These are phyloP conservation scores for Tetrahymena malaccensis DNA, from an alignment of 73 alveolate genomes.

Conservation along the genomic window DNA sequence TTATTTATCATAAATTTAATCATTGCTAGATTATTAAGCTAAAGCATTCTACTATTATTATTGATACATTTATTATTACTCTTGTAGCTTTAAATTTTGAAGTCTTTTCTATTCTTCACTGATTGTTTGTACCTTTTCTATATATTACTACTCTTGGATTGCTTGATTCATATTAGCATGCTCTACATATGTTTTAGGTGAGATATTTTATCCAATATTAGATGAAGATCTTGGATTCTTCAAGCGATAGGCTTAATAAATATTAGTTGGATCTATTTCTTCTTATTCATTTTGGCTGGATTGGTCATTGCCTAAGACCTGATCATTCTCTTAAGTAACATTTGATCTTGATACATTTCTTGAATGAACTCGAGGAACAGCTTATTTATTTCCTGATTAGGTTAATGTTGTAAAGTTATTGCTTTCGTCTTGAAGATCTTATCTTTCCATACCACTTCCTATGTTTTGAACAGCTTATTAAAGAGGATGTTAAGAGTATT, in stretches of 20 bases:
- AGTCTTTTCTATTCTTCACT: not conserved
- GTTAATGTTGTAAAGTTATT: not conserved
- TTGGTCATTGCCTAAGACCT: not conserved
- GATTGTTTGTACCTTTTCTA: not conserved
- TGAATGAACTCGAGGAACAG: not conserved
- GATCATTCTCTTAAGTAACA: not conserved
- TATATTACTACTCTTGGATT: not conserved
- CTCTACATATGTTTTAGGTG: not conserved
- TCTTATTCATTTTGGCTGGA: not conserved
- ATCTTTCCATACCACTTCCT: not conserved
- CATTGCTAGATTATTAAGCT: not conserved
- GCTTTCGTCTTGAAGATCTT: not conserved
- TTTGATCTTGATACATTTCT: not conserved
- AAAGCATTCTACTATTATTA: not conserved
- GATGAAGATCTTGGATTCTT: not conserved
- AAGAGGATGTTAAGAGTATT: not conserved
- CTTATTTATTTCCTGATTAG: not conserved
- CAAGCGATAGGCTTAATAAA: not conserved
- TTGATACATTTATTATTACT: not conserved
- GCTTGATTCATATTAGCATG: not conserved
- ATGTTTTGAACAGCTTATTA: not conserved
- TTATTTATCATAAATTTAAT: not conserved
- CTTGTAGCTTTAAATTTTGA: not conserved
- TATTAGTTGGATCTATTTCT: not conserved
- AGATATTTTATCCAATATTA: not conserved